Percentiles rank a stretch among this genome's conserved stretches.
Evolutionary conservation across 768 basidiomycete species (phyloP).

Genomic region (Amyloporia xantha): DNA sequence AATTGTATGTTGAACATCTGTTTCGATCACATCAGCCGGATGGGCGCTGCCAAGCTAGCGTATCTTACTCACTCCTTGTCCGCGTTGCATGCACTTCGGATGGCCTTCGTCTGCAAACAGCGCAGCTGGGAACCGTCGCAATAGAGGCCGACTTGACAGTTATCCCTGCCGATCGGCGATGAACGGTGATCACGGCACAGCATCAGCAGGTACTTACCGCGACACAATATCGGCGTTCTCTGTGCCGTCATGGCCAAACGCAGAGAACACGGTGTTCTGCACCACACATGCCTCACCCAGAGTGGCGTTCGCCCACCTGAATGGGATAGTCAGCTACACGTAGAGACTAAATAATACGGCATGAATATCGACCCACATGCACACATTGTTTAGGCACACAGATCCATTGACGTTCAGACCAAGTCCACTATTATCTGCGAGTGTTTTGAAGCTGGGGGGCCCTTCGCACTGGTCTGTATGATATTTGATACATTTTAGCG

Average conservation of each 20-base stretch:
- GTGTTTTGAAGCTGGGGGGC: conserved; percentile 57
- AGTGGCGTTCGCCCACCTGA: conserved; percentile 76
- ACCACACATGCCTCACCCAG: conserved; percentile 54
- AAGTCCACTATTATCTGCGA: conserved; percentile 56
- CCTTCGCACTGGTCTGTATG: conserved; percentile 68
- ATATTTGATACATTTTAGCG: conserved; percentile 1
- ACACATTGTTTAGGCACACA: conserved; percentile 74
- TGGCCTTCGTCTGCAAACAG: conserved; percentile 52
- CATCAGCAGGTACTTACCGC: conserved; percentile 56
- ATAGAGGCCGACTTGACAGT: conserved; percentile 68
- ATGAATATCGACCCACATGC: conserved; percentile 67
- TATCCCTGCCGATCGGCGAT: too few species aligned
- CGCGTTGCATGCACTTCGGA: conserved; percentile 54
- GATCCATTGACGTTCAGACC: conserved; percentile 78
- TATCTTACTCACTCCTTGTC: conserved; percentile 51
- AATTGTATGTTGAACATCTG: conserved; percentile 77
- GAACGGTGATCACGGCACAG: too few species aligned
- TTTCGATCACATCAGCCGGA: conserved; percentile 1
- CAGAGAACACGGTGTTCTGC: conserved; percentile 78
- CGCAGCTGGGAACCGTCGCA: conserved; percentile 57
- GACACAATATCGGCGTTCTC: conserved; percentile 79
- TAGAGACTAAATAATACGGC: neutral
- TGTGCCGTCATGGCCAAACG: conserved; percentile 43
- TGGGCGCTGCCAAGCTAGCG: conserved; percentile 17
- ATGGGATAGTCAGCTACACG: neutral